Conservation (phyloP, 768 basidiomycete genomes). For the Inosperma sp. region DNA sequence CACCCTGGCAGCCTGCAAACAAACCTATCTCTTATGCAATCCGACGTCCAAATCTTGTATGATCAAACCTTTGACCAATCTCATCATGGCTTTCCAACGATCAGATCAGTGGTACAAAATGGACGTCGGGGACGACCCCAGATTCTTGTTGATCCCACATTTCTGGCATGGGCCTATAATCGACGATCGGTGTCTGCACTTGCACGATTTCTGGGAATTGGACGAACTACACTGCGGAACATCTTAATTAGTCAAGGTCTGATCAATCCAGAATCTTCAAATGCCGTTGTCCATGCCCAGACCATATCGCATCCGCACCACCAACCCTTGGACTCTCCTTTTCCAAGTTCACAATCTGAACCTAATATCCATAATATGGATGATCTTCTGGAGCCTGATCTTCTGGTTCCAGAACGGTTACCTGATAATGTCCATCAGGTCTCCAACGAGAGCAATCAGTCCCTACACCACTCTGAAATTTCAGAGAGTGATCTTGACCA, state of each 20-base stretch:
- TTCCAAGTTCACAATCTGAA: not conserved
- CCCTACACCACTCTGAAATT: not conserved
- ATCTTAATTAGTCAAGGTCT: not conserved
- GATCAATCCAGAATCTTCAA: not conserved
- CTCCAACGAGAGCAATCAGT: not conserved
- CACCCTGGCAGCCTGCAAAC: constrained; percentile 1
- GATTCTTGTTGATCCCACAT: constrained; percentile 1
- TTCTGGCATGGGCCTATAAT: constrained; percentile 4
- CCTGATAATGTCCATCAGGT: not conserved
- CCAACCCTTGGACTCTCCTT: not conserved
- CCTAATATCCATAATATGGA: not conserved
- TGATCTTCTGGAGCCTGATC: not conserved
- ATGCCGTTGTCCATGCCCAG: not conserved
- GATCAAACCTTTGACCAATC: not conserved
- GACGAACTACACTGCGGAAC: not conserved
- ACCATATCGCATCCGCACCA: not conserved
- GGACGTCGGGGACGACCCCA: constrained; percentile 1
- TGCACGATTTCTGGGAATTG: not conserved
- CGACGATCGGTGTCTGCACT: not conserved
- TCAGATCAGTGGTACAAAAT: not conserved
- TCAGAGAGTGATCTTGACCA: not conserved
- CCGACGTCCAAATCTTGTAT: not conserved
- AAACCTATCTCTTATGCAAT: constrained; percentile 3
- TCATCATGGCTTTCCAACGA: not conserved
- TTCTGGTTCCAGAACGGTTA: not conserved